A percentile compares a stretch with the other conserved stretches of the same genome.
These are phyloP conservation scores for Globisporangium sylvaticum DNA, from an alignment of 352 stramenopile genomes.

Conservation along the genomic window DNA sequence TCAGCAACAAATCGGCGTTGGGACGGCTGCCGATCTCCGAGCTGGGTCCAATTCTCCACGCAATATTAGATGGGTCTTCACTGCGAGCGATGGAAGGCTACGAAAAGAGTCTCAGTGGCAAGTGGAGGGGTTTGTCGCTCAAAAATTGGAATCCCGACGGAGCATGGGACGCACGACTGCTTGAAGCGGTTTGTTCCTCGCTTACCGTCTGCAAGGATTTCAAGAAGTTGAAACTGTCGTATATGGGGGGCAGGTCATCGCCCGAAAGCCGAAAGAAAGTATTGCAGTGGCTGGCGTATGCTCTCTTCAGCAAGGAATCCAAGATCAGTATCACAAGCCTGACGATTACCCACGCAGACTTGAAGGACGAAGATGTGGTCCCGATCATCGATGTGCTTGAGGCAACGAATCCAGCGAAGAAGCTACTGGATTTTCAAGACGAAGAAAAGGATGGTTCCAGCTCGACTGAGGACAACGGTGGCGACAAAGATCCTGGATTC, in stretches of 20 bases:
- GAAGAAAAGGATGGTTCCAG: too few relatives aligned
- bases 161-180: too few relatives aligned
- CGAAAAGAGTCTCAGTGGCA: not conserved
- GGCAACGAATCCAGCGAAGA: not conserved
- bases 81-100: not conserved
- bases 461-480: not conserved
- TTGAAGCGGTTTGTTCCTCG: too few relatives aligned
- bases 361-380: not conserved
- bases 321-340: not conserved
- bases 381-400: not conserved
- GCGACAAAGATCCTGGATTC: not conserved
- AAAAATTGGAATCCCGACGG: too few relatives aligned
- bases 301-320: conserved; percentile 10
- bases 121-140: too few relatives aligned
- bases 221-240: too few relatives aligned
- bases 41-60: not conserved
- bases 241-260: too few relatives aligned
- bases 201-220: too few relatives aligned
- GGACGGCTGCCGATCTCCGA: not conserved
- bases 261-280: too few relatives aligned
- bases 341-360: too few relatives aligned
- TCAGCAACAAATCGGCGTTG: not conserved
- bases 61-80: not conserved
- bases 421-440: not conserved
- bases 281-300: conserved; percentile 17